These are phyloP conservation scores for Lactarius akahatsu DNA, from an alignment of 768 basidiomycete species.

Conservation along the genomic window DNA sequence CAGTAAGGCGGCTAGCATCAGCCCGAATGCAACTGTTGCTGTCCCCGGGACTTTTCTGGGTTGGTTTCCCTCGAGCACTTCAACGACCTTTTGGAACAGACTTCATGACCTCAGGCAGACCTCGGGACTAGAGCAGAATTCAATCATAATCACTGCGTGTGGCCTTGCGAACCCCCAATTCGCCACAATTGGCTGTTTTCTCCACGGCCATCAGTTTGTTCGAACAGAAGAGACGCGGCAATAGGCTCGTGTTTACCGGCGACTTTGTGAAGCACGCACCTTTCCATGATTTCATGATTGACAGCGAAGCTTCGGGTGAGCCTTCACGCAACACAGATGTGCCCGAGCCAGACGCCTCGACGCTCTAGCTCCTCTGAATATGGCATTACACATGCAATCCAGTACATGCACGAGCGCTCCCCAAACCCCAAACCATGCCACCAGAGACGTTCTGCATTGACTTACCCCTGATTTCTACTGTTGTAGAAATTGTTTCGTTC, in stretches of 20 bases:
- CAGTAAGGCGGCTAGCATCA: not conserved
- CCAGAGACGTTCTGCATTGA: not conserved
- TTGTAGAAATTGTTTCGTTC: not conserved
- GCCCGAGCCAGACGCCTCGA: not conserved
- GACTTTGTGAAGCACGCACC: not conserved
- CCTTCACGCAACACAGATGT: not conserved
- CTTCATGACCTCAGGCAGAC: not conserved
- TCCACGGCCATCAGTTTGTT: not conserved
- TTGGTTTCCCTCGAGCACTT: not conserved
- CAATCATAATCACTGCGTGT: not conserved
- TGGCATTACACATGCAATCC: not conserved
- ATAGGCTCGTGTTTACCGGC: not conserved
- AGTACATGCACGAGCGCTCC: not conserved
- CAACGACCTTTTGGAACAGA: not conserved
- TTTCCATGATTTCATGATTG: not conserved
- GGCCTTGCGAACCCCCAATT: not conserved
- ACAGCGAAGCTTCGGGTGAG: not conserved
- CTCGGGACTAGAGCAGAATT: not conserved
- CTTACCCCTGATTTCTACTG: not conserved
- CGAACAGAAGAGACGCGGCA: not conserved
- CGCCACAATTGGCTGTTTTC: not conserved
- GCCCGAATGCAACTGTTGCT: not conserved
- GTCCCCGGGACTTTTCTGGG: not conserved
- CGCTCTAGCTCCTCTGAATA: not conserved
- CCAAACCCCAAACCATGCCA: not conserved